phyloP scores from a whole-genome alignment of 2,329 filamentous ascomycete species.

The Microthyrium microscopicum region DNA sequence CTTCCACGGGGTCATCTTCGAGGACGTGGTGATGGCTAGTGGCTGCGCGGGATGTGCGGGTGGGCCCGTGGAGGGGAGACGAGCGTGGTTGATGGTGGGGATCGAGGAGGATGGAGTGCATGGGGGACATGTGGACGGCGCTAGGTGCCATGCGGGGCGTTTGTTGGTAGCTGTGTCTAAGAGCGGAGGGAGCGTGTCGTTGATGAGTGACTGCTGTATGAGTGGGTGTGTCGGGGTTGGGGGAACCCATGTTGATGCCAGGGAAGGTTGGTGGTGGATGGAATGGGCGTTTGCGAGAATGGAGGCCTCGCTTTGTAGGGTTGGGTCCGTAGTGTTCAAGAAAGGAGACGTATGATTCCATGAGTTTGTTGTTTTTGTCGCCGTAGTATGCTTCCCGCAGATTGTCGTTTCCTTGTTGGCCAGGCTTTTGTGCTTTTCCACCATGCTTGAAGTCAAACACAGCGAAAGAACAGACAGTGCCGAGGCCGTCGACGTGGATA shows the following conservation, averaged over 20 bases:
- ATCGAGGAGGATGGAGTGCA: slow-evolving; percentile 58
- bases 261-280: slow-evolving; percentile 63
- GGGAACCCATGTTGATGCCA: slow-evolving; percentile 5
- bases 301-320: slow-evolving; percentile 9
- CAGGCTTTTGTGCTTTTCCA: slow-evolving; percentile 29
- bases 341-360: slow-evolving; percentile 92
- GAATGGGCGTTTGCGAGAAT: slow-evolving; percentile 37
- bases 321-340: slow-evolving; percentile 59
- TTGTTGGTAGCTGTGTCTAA: slow-evolving; percentile 1
- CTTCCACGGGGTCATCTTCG: slow-evolving; percentile 7
- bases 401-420: slow-evolving; percentile 16
- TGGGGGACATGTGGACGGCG: slow-evolving; percentile 28
- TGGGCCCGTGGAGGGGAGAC: slow-evolving; percentile 30
- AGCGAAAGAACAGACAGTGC: slow-evolving; percentile 92
- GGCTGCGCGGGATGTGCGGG: slow-evolving; percentile 1
- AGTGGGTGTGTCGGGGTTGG: slow-evolving; percentile 7
- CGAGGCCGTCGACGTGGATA: slow-evolving; percentile 87
- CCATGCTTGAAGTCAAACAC: slow-evolving; percentile 93
- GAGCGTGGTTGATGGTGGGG: slow-evolving; percentile 54
- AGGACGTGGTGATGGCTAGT: slow-evolving; percentile 10
- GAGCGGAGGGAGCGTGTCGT: neutral
- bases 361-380: slow-evolving; percentile 94
- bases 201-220: slow-evolving; percentile 7
- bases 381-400: slow-evolving; percentile 84
- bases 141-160: slow-evolving; percentile 9